Evolutionary conservation across 2,329 filamentous ascomycete species (phyloP), one percentile per base, ranked within the genome.

Genomic region (Trichoderma koningii): DNA sequence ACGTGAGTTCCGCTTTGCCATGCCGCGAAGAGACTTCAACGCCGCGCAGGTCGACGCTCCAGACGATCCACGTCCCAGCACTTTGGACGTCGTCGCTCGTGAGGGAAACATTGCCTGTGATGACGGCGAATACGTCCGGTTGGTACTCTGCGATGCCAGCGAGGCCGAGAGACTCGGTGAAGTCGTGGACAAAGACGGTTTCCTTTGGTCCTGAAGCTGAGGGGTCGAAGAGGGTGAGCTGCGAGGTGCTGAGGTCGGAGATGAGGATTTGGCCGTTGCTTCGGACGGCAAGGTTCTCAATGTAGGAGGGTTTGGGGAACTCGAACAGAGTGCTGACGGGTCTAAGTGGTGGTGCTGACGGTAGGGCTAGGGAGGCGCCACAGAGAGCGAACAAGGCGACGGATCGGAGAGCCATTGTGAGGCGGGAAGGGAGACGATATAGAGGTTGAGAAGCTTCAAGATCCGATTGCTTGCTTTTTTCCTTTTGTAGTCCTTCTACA

Each of bases 231-330:
- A 76, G 69, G 66, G 72, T 72, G 3, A 79, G 66, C 57, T 76
- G 71, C 7, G 76, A 71, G 21, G 59, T 55, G 47, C 73, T 71
- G 10, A 78, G 64, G 4, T 73, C 66, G 15, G 71, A 68, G n/a
- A 75, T 71, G 34, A 79, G 71, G n/a, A 79, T 67, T 28, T 75
- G 70, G 15, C 75, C 76, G 52, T 77, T 77, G n/a, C 70, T 57
- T 21, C 73, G 75, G 3, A 76, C 64, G 9, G 72, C 74, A 26
- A 80, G 69, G 60, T 80, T 79, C 66, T 80, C 78, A 41, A 65
- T 59, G 55, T 65, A 66, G 47, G 66, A 63, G 4, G 45, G 17
- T 2, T 55, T 63, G 5, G 64, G 60, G 38, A 64, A 66, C 19
- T 66, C 59, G 48, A 26, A 66, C 23, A 66, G 23, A 23, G 61